Evolutionary conservation across 2,329 filamentous ascomycete species (phyloP).

Genomic region (Apiospora koreana): DNA sequence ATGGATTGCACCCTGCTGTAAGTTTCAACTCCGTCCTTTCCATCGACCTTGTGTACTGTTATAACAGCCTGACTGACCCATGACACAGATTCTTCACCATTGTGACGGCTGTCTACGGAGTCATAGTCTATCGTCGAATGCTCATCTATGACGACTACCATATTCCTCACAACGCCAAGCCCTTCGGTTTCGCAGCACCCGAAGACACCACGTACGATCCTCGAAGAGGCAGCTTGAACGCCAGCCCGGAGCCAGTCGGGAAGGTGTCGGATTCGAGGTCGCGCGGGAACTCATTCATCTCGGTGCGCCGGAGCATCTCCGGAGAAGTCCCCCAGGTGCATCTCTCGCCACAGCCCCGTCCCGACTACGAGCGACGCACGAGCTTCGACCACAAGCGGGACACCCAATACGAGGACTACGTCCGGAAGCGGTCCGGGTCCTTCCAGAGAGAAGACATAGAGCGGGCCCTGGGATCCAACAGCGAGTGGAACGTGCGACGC

Average conservation of each 20-base stretch:
- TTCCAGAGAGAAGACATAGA: constrained; percentile 28
- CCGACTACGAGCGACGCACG: constrained; percentile 20
- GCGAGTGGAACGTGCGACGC: constrained; percentile 26
- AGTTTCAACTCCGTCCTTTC: constrained; percentile 24
- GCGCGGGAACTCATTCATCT: constrained; percentile 22
- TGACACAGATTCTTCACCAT: constrained; percentile 42
- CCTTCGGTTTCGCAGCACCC: constrained; percentile 43
- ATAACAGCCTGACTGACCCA: not conserved
- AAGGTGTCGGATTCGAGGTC: constrained; percentile 13
- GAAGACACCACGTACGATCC: constrained; percentile 27
- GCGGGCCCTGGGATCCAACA: constrained; percentile 33
- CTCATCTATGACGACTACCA: constrained; percentile 52
- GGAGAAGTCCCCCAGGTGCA: constrained; percentile 24
- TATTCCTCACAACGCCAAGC: constrained; percentile 50
- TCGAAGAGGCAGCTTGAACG: constrained; percentile 15
- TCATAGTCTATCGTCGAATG: constrained; percentile 49
- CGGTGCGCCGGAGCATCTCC: constrained; percentile 22
- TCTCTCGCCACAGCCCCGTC: constrained; percentile 17
- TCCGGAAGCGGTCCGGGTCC: constrained; percentile 34
- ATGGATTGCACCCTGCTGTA: constrained; percentile 53
- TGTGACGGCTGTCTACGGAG: constrained; percentile 47
- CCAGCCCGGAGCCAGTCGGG: constrained; percentile 22
- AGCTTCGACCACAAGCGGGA: constrained; percentile 48
- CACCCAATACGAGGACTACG: constrained; percentile 49
- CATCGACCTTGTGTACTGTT: not conserved